Evolutionary conservation across 2,329 filamentous ascomycete species (phyloP).

Genomic region (Aureobasidium namibiae): DNA sequence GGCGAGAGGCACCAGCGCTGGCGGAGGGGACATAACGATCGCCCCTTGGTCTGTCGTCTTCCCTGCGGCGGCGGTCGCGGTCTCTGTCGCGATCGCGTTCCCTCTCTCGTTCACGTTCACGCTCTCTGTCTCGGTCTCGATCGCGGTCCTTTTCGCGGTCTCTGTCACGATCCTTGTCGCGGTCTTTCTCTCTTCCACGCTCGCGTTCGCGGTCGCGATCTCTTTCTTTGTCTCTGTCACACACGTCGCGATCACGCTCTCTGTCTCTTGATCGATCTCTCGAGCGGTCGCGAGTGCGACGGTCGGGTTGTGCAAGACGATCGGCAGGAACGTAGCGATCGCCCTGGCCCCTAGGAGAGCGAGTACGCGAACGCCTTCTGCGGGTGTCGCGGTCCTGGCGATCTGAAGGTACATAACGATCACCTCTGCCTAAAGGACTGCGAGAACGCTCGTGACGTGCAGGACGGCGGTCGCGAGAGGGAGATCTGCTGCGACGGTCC

Average conservation of each 20-base stretch:
- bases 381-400: slow-evolving; percentile 34
- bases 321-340: slow-evolving; percentile 14
- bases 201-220: slow-evolving; percentile 17
- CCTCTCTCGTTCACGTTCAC: slow-evolving; percentile 29
- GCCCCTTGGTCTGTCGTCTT: not conserved
- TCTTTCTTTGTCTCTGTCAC: slow-evolving; percentile 7
- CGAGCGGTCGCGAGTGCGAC: slow-evolving; percentile 13
- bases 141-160: slow-evolving; percentile 27
- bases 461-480: slow-evolving; percentile 15
- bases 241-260: slow-evolving; percentile 8
- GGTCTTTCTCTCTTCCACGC: slow-evolving; percentile 22
- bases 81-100: slow-evolving; percentile 24
- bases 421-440: not conserved
- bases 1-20: not conserved
- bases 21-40: slow-evolving; percentile 6
- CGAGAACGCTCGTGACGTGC: slow-evolving; percentile 17
- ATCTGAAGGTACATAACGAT: slow-evolving; percentile 18
- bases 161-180: slow-evolving; percentile 16
- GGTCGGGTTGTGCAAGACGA: slow-evolving; percentile 10
- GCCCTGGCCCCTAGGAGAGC: slow-evolving; percentile 6
- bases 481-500: slow-evolving; percentile 9
- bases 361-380: slow-evolving; percentile 14
- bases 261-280: slow-evolving; percentile 19
- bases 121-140: slow-evolving; percentile 27
- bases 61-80: slow-evolving; percentile 15